phyloP scores from a whole-genome alignment of 768 basidiomycete species.

The Sutorius australiensis region DNA sequence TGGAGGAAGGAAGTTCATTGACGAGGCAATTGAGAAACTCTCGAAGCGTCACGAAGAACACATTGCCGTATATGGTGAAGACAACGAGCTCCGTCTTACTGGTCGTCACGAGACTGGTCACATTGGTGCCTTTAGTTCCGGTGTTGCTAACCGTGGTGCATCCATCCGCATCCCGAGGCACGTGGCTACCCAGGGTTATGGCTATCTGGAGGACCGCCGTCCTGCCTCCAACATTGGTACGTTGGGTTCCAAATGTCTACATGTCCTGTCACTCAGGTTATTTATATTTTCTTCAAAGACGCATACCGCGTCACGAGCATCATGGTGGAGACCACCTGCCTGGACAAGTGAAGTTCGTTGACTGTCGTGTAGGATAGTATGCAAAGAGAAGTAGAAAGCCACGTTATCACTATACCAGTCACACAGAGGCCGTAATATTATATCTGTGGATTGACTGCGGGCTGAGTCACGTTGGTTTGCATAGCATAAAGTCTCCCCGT shows the following conservation, averaged over 20 bases:
- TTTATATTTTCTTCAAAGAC: constrained; percentile 44
- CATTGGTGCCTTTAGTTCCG: constrained; percentile 86
- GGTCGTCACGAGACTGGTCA: constrained; percentile 98
- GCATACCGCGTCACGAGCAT: constrained; percentile 93
- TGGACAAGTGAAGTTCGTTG: constrained; percentile 48
- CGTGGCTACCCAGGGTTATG: constrained; percentile 88
- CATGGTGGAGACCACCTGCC: constrained; percentile 82
- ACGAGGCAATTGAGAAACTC: constrained; percentile 92
- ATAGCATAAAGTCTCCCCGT: neutral
- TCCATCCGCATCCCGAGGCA: constrained; percentile 95
- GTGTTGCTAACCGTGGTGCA: constrained; percentile 97
- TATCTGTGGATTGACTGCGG: constrained; percentile 9
- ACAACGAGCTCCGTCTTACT: constrained; percentile 94
- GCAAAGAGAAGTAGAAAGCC: constrained; percentile 10
- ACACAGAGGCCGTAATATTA: neutral
- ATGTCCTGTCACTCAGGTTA: neutral
- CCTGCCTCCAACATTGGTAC: constrained; percentile 97
- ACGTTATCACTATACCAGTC: constrained; percentile 21
- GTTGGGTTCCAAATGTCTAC: constrained; percentile 23
- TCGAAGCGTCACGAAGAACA: constrained; percentile 88
- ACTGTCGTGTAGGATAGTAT: constrained; percentile 11
- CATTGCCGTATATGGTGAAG: constrained; percentile 96
- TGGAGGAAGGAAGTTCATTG: constrained; percentile 89
- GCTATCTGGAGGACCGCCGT: constrained; percentile 94
- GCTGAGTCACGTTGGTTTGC: neutral